Base-by-base conservation (phyloP, 1,284 basidiomycete species). In the Fistulina hepatica region DNA sequence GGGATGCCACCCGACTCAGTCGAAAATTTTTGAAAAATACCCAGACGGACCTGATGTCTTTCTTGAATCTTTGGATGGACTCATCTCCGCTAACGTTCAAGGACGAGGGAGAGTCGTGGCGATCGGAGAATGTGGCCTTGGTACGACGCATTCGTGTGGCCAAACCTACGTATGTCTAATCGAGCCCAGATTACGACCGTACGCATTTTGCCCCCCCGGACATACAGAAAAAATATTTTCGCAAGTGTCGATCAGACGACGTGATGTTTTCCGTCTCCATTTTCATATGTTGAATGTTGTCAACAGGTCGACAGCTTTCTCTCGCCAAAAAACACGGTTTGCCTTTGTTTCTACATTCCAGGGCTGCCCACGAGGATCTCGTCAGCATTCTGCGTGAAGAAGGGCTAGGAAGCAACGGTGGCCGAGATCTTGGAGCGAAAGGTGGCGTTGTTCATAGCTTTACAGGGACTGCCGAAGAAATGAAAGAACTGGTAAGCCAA, bases 361-460 rank as follows among this genome's bases (percentile, higher is more conserved):
- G 89, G 19, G 73, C 81, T 17, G 76, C 82, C 1, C 83, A 88
- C 50, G 48, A 53, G 1, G 89, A 93, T 50, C 69, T 85, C 44
- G 77, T 88, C 22, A 53, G 58, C 2, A 81, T 91, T 12, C 64
- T 85, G 13, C 59, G 60, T 21, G 76, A 78, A 49, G 76, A 79
- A 52, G 76, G 76, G 0, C 76, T 80, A 42, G 67, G 67, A 12
- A 65, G 69, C 43, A 60, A 77, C 39, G 73, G 76, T 15, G 78
- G 78, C 1, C 57, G 49, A 25, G 59, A 52, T 12, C 58, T 67
- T 20, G 78, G 78, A 25, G 76, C 63, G 3, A 67, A 64, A 30
- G 73, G 82, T 8, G 86, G 83, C 1, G 86, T 92, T 6, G 86
- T 90, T 6, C 91, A 93, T 57, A 85, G 81, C 48, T 91, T 91